Percentiles rank a stretch among this genome's conserved stretches.
Conservation (phyloP, 805 yeast species). For the Teunomyces atbi region DNA sequence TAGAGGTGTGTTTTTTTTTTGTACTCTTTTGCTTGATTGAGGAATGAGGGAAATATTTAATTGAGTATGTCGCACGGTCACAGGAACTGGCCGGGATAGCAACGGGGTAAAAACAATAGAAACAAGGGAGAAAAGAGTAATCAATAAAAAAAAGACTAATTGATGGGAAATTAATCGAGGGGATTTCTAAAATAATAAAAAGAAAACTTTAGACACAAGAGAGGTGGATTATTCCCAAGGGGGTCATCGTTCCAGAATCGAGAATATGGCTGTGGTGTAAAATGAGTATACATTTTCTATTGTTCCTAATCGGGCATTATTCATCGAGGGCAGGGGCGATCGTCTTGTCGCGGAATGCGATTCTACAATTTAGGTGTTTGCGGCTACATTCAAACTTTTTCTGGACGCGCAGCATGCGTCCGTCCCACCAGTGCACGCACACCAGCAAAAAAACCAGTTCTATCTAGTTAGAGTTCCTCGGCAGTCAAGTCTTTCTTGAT, state of each 20-base stretch:
- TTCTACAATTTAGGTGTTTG: neutral
- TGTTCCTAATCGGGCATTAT: constrained; percentile 2
- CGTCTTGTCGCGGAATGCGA: constrained; percentile 1
- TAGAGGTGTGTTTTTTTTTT: neutral
- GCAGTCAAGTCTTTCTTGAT: constrained; percentile 77
- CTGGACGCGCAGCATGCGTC: neutral
- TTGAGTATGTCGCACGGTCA: neutral
- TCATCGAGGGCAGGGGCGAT: neutral
- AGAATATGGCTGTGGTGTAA: neutral
- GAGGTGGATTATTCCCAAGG: neutral
- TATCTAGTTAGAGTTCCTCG: constrained; percentile 46
- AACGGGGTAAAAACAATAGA: neutral
- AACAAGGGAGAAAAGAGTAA: neutral
- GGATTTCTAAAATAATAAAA: neutral
- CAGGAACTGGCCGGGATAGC: neutral
- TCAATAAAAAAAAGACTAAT: neutral
- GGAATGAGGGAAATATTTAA: neutral
- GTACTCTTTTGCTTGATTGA: neutral
- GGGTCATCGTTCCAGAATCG: constrained; percentile 1
- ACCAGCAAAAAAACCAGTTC: neutral
- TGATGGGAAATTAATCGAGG: neutral
- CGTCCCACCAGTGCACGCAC: neutral
- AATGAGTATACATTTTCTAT: neutral
- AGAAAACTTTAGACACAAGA: neutral
- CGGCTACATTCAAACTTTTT: neutral